Evolutionary conservation across 2,329 filamentous ascomycete species (phyloP).

Genomic region (Fusarium anthophilum): DNA sequence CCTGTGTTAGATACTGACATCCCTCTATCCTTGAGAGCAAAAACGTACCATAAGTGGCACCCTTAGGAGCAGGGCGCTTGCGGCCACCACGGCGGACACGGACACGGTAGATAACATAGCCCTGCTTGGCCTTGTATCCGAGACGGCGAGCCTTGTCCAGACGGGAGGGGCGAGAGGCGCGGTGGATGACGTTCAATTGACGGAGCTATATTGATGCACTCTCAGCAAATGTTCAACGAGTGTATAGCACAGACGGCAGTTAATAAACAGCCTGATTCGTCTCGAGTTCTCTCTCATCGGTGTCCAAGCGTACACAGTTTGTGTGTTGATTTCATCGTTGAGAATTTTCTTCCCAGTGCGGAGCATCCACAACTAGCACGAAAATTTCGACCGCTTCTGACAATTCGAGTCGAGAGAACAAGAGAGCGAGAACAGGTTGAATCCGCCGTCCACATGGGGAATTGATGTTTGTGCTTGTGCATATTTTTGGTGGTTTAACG

Average conservation of each 20-base stretch:
- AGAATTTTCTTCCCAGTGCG: slow-evolving; percentile 31
- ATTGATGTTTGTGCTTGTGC: slow-evolving; percentile 39
- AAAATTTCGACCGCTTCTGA: slow-evolving; percentile 13
- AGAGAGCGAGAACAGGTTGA: slow-evolving; percentile 33
- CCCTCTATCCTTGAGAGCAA: neutral
- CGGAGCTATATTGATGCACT: slow-evolving; percentile 99
- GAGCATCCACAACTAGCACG: slow-evolving; percentile 22
- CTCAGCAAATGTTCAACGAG: slow-evolving; percentile 99
- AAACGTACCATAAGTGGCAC: slow-evolving; percentile 94
- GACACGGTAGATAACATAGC: slow-evolving; percentile 99
- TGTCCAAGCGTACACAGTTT: neutral
- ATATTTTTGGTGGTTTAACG: slow-evolving; percentile 59
- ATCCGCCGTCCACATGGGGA: slow-evolving; percentile 49
- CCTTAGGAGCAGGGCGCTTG: slow-evolving; percentile 96
- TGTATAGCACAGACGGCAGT: slow-evolving; percentile 76
- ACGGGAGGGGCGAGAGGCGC: slow-evolving; percentile 95
- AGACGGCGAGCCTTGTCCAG: slow-evolving; percentile 99
- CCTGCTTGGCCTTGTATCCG: slow-evolving; percentile 99
- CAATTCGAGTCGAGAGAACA: slow-evolving; percentile 23
- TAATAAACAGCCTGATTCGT: slow-evolving; percentile 17
- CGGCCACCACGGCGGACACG: slow-evolving; percentile 98
- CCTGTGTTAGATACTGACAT: slow-evolving; percentile 32
- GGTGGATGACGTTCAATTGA: slow-evolving; percentile 99
- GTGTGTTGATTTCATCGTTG: neutral
- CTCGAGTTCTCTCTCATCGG: slow-evolving; percentile 6